Evolutionary conservation across 2,329 filamentous ascomycete species (phyloP).

Genomic region (Ramichloridium luteum): DNA sequence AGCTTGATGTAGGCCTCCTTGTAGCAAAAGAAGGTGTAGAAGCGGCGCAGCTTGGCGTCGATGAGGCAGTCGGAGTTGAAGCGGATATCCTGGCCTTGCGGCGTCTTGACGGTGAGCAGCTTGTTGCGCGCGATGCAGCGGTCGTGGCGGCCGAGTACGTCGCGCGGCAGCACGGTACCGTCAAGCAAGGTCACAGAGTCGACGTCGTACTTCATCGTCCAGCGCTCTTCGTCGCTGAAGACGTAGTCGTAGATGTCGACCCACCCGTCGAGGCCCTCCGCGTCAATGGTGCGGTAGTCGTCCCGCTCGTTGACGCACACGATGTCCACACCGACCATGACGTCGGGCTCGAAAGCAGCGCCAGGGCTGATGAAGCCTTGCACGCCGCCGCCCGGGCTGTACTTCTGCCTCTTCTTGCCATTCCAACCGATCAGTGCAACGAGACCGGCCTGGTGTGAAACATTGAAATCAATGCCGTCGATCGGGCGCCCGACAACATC

Average conservation of each 20-base stretch:
- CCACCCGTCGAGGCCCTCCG: constrained; percentile 52
- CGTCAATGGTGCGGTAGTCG: constrained; percentile 46
- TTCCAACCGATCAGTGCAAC: constrained; percentile 52
- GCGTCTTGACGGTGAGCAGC: constrained; percentile 27
- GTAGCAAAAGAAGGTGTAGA: constrained; percentile 69
- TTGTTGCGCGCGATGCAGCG: constrained; percentile 29
- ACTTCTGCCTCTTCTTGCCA: constrained; percentile 17
- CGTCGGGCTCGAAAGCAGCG: constrained; percentile 8
- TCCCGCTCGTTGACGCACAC: constrained; percentile 58
- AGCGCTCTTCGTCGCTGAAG: constrained; percentile 50
- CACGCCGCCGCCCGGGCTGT: constrained; percentile 17
- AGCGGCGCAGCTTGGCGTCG: constrained; percentile 53
- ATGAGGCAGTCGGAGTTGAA: constrained; percentile 37
- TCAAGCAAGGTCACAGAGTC: constrained; percentile 34
- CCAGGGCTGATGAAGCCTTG: constrained; percentile 18
- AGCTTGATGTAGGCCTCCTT: constrained; percentile 76
- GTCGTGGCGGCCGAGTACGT: constrained; percentile 33
- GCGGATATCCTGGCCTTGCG: constrained; percentile 23
- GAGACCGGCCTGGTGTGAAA: constrained; percentile 66
- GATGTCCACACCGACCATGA: constrained; percentile 1
- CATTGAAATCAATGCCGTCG: constrained; percentile 54
- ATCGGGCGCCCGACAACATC: constrained; percentile 27
- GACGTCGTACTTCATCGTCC: constrained; percentile 46
- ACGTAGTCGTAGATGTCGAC: constrained; percentile 63
- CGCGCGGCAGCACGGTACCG: constrained; percentile 29